Evolutionary conservation across 179 eudicot genomes (phyloP), one percentile per base, ranked within the genome.

Genomic region (Beta macrorhiza): DNA sequence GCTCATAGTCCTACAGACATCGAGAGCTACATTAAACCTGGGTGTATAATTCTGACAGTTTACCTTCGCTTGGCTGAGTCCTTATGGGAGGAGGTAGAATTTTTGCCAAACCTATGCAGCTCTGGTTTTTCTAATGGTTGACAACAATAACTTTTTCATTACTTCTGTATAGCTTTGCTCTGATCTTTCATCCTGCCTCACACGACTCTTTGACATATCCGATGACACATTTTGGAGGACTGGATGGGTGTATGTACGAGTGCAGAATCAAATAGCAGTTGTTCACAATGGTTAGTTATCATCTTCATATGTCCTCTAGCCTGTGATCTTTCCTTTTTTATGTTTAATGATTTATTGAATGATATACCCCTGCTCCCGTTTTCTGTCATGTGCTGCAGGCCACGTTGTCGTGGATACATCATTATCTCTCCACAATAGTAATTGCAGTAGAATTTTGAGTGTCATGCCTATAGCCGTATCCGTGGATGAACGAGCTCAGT

Each of bases 1-100:
- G 80, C 90, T 75, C 88, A 89, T 72, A 89, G 89, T 81, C 91
- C 91, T 62, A 86, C 89, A 59, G 89, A 89, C 17, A 83, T 89
- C 8, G 90, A 89, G 83, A 89, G 91, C 86, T 86, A 89, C 78
- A 89, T 89, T 75, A 87, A 89, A 78, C 91, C 91, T 64, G 91
- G 91, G 20, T 89, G 91, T 75, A 82, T 89, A 81, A 83, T 87
- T 78, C 81, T 89, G 57, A 87, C 89, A 11, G 77, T 89, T 32
- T 89, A 89, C 81, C 88, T 87, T 62, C 83, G 90, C 67, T 67
- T 86, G 85, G 63, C 89, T 5, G 88, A 89, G 74, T 78, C 90
- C 49, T 51, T 76, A 65, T 89, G 91, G 91, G 90, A 87, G 79
- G 91, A 87, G 90, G 90, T 89, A 86, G 73, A 68, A 19, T 82